phyloP scores from a whole-genome alignment of 352 stramenopile genomes.

The Globisporangium emineosum region DNA sequence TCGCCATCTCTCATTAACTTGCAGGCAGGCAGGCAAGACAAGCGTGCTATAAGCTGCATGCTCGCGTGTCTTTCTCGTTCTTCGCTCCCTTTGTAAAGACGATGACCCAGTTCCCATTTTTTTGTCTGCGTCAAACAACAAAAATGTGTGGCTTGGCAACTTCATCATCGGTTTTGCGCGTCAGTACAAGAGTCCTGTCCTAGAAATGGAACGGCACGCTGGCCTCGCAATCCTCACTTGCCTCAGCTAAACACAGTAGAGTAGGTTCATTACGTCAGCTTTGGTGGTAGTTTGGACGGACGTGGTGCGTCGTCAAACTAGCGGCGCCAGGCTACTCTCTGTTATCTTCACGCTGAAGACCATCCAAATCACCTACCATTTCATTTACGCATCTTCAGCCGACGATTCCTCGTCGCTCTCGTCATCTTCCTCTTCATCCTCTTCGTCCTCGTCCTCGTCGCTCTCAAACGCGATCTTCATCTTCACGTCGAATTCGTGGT shows the following conservation, averaged over 20 bases:
- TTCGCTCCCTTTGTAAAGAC: not conserved
- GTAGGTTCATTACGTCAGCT: not conserved
- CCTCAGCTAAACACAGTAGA: not conserved
- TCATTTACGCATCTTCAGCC: slow-evolving; percentile 13
- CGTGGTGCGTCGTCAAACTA: not conserved
- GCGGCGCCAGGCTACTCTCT: not conserved
- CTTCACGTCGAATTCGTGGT: slow-evolving; percentile 46
- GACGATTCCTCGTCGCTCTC: slow-evolving; percentile 18
- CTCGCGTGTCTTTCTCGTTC: not conserved
- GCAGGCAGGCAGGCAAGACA: too few species aligned
- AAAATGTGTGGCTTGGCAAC: not conserved
- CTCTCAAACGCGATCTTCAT: slow-evolving; percentile 54
- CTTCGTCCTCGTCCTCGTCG: slow-evolving; percentile 31
- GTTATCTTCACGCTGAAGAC: not conserved
- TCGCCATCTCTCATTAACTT: not conserved
- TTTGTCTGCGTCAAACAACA: not conserved
- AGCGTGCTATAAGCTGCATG: not conserved
- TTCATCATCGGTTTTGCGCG: not conserved
- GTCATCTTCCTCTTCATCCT: slow-evolving; percentile 24
- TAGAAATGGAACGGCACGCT: not conserved
- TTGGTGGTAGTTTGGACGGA: not conserved
- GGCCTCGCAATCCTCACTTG: not conserved
- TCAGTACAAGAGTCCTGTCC: not conserved
- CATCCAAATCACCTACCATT: not conserved
- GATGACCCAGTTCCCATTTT: not conserved